phyloP scores from a whole-genome alignment of 352 stramenopile genomes.

The Globisporangium paroecandrum region DNA sequence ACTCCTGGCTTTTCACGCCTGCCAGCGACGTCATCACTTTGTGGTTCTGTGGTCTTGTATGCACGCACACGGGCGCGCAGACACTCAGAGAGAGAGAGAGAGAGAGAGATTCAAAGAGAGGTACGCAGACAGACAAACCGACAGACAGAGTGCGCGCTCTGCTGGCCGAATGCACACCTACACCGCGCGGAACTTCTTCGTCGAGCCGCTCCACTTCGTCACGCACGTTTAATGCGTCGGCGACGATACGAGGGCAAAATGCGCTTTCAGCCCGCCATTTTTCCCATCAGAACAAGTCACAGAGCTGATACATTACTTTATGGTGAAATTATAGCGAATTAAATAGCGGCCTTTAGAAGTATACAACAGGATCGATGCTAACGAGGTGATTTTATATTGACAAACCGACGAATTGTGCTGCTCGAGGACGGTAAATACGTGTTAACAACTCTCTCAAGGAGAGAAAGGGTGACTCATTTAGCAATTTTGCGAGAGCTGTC shows the following conservation, averaged over 20 bases:
- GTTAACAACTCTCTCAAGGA: no score
- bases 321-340: no score
- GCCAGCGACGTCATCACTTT: conserved; percentile 3
- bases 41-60: background rate
- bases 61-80: background rate
- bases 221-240: background rate
- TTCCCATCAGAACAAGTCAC: no score
- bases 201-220: background rate
- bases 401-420: no score
- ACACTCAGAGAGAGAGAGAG: background rate
- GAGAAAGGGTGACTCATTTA: no score
- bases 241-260: background rate
- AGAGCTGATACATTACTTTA: no score
- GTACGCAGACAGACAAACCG: background rate
- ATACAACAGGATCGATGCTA: no score
- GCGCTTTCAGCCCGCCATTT: background rate
- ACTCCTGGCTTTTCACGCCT: conserved; percentile 51
- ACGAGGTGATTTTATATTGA: no score
- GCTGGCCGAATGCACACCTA: background rate
- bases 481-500: no score
- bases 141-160: background rate
- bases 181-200: background rate
- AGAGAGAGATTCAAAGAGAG: background rate
- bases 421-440: no score
- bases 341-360: no score